These are phyloP conservation scores for Globisporangium iwayamae DNA, from an alignment of 352 stramenopile genomes.

Conservation along the genomic window DNA sequence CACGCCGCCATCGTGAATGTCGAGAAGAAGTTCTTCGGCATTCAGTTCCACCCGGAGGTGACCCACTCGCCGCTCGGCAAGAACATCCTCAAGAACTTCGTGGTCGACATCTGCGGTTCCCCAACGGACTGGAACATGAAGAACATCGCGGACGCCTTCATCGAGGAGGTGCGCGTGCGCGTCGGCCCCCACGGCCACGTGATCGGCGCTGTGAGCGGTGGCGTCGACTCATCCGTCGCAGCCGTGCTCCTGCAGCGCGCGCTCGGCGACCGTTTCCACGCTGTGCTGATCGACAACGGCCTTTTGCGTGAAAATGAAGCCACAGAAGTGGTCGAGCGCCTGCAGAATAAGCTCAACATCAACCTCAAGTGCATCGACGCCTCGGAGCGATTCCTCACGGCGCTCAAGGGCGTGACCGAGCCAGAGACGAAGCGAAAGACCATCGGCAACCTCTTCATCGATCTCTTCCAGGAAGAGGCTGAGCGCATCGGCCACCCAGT, in stretches of 20 bases:
- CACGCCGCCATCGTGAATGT: conserved; percentile 95
- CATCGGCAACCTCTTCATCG: conserved; percentile 99
- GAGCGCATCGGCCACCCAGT: conserved; percentile 77
- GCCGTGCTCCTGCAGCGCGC: conserved; percentile 96
- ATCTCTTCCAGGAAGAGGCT: conserved; percentile 95
- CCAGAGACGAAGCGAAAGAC: conserved; percentile 99
- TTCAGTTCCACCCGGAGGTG: conserved; percentile 98
- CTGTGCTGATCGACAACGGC: conserved; percentile 99
- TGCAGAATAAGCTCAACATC: conserved; percentile 91
- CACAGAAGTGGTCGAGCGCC: conserved; percentile 85
- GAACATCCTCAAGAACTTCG: conserved; percentile 97
- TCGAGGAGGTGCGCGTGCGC: conserved; percentile 86
- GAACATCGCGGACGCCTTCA: conserved; percentile 91
- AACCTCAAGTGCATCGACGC: conserved; percentile 98
- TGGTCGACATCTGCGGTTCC: conserved; percentile 93
- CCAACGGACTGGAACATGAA: conserved; percentile 98
- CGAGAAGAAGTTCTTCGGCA: conserved; percentile 93
- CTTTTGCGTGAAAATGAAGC: conserved; percentile 97
- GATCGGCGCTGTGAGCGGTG: conserved; percentile 97
- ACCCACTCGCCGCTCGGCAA: conserved; percentile 96
- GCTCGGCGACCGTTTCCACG: conserved; percentile 98
- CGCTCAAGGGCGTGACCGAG: conserved; percentile 93
- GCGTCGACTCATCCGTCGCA: conserved; percentile 98
- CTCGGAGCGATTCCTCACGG: conserved; percentile 93
- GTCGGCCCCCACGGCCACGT: conserved; percentile 96